Conservation (phyloP, 768 basidiomycete species). For the Tubosaeta brunneosetosa region DNA sequence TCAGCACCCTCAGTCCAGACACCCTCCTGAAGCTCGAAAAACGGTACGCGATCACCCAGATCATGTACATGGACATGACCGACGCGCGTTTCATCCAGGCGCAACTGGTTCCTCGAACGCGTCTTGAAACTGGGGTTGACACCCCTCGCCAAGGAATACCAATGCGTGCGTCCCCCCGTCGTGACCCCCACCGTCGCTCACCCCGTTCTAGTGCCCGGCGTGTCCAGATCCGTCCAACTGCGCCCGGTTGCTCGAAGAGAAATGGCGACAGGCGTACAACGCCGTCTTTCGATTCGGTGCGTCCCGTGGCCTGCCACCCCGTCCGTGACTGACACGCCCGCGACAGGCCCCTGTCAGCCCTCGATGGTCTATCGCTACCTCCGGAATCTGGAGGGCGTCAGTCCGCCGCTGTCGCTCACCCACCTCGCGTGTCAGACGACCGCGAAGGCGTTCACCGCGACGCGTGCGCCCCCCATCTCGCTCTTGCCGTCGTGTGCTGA, state of each 20-base stretch:
- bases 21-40: slow-evolving; percentile 89
- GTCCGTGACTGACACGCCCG: neutral
- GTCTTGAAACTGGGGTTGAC: slow-evolving; percentile 88
- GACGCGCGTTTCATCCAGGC: slow-evolving; percentile 28
- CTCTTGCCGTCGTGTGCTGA: neutral
- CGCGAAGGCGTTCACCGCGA: slow-evolving; percentile 85
- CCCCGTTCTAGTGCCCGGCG: slow-evolving; percentile 57
- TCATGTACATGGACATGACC: neutral
- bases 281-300: slow-evolving; percentile 82
- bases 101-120: slow-evolving; percentile 94
- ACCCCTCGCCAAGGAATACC: slow-evolving; percentile 88
- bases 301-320: neutral
- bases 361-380: slow-evolving; percentile 93
- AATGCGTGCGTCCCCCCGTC: slow-evolving; percentile 59
- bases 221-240: slow-evolving; percentile 80
- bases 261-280: slow-evolving; percentile 87
- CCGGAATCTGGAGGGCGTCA: slow-evolving; percentile 84
- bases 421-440: slow-evolving; percentile 86
- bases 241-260: slow-evolving; percentile 84
- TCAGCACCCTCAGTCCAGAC: slow-evolving; percentile 74
- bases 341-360: slow-evolving; percentile 74
- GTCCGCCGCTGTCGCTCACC: slow-evolving; percentile 79
- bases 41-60: slow-evolving; percentile 38
- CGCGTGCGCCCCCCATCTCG: slow-evolving; percentile 33
- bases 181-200: neutral